phyloP scores from a whole-genome alignment of 352 stramenopile genomes.

The Phytophthora constricta region DNA sequence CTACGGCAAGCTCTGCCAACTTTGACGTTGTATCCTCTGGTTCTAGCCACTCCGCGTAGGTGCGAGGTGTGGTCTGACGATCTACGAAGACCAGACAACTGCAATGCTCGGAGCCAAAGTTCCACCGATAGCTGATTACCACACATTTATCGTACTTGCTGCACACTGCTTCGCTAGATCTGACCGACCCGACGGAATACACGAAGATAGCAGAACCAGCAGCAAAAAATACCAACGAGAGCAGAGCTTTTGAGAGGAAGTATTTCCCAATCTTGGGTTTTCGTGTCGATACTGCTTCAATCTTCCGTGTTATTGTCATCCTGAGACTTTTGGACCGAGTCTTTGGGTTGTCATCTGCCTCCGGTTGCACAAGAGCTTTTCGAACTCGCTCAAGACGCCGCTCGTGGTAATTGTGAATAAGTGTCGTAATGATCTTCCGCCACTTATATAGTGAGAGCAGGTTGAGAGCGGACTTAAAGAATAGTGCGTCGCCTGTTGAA shows the following conservation, averaged over 20 bases:
- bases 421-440: conserved; percentile 39
- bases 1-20: conserved; percentile 33
- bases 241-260: conserved; percentile 26
- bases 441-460: conserved; percentile 53
- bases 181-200: conserved; percentile 39
- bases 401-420: conserved; percentile 33
- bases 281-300: conserved; percentile 10
- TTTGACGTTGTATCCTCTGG: conserved; percentile 37
- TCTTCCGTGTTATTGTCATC: conserved; percentile 6
- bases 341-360: conserved; percentile 13
- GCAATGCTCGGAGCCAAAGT: conserved; percentile 33
- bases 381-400: conserved; percentile 19
- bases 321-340: conserved; percentile 14
- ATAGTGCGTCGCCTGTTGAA: conserved; percentile 22
- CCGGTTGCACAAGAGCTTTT: conserved; percentile 16
- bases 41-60: conserved; percentile 45
- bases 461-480: conserved; percentile 47
- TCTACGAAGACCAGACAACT: conserved; percentile 54
- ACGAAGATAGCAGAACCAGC: conserved; percentile 36
- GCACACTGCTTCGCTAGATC: conserved; percentile 29
- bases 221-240: conserved; percentile 41
- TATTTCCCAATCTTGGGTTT: conserved; percentile 28
- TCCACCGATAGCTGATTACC: conserved; percentile 54
- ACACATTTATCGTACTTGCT: conserved; percentile 48
- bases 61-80: conserved; percentile 28